These are phyloP conservation scores for Suhomyces tanzawaensis DNA, from an alignment of 805 yeast species.

Conservation along the genomic window DNA sequence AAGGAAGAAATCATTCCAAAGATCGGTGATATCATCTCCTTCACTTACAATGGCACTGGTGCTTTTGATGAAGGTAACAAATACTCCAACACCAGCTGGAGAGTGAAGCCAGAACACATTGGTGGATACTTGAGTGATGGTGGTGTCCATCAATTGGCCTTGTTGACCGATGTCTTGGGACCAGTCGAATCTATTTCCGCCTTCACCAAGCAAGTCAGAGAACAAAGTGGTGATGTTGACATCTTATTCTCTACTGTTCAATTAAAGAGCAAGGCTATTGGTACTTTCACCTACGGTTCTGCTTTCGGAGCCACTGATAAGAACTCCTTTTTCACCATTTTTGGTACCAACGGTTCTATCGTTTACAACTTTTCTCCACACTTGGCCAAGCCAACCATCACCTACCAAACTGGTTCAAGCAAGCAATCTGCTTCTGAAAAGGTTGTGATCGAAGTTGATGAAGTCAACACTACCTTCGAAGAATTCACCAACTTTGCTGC, in stretches of 20 bases:
- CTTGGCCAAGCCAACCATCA: conserved; percentile 36
- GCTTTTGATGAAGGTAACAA: conserved; percentile 60
- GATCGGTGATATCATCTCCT: conserved; percentile 72
- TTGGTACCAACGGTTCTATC: conserved; percentile 78
- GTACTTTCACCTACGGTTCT: conserved; percentile 85
- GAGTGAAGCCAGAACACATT: conserved; percentile 84
- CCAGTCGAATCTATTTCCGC: conserved; percentile 69
- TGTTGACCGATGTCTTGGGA: conserved; percentile 81
- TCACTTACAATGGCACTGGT: conserved; percentile 73
- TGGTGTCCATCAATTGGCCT: conserved; percentile 93
- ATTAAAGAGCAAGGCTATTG: conserved; percentile 62
- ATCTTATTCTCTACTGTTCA: conserved; percentile 68
- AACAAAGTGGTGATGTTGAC: conserved; percentile 80
- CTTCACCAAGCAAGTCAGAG: conserved; percentile 70
- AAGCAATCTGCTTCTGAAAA: conserved; percentile 51
- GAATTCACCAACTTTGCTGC: conserved; percentile 52
- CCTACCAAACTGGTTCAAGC: conserved; percentile 27
- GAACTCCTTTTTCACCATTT: conserved; percentile 61
- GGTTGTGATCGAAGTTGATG: conserved; percentile 37
- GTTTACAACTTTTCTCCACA: conserved; percentile 62
- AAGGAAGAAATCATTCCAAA: conserved; percentile 53
- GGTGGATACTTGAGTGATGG: conserved; percentile 95
- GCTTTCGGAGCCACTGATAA: conserved; percentile 82
- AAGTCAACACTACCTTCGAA: conserved; percentile 41
- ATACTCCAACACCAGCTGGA: conserved; percentile 76